A percentile compares a stretch with the other conserved stretches of the same genome.
Evolutionary conservation across 2,329 filamentous ascomycete genomes (phyloP).

Genomic region (Aspergillus pseudoglaucus): DNA sequence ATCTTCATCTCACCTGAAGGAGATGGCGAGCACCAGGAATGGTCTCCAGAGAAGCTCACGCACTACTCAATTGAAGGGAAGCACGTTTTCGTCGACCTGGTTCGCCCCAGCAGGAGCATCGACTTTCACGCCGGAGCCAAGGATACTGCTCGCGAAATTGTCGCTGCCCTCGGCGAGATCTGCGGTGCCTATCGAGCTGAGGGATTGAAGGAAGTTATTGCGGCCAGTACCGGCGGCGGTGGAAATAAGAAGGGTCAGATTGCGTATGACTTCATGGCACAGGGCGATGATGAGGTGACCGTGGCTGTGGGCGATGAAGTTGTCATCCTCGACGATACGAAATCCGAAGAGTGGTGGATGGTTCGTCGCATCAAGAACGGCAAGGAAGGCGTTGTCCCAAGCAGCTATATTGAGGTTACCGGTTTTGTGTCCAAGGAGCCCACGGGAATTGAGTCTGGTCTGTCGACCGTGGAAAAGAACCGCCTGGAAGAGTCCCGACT

Average conservation of each 20-base stretch:
- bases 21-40: conserved; percentile 82
- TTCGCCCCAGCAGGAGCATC: conserved; percentile 85
- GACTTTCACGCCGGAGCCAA: conserved; percentile 97
- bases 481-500: conserved; percentile 73
- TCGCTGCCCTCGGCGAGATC: conserved; percentile 78
- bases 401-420: conserved; percentile 88
- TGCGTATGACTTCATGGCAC: conserved; percentile 92
- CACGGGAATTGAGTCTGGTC: conserved; percentile 53
- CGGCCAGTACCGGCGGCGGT: conserved; percentile 63
- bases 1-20: conserved; percentile 85
- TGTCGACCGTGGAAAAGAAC: conserved; percentile 70
- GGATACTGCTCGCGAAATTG: conserved; percentile 92
- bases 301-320: conserved; percentile 88
- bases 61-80: conserved; percentile 98
- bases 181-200: conserved; percentile 80
- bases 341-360: conserved; percentile 98
- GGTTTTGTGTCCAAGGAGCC: conserved; percentile 55
- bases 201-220: conserved; percentile 72
- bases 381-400: conserved; percentile 91
- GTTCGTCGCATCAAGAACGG: conserved; percentile 84
- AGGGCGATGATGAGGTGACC: conserved; percentile 93
- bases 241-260: conserved; percentile 76
- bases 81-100: conserved; percentile 90
- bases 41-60: conserved; percentile 91
- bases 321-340: conserved; percentile 76